Conservation (phyloP, 1,284 basidiomycete genomes). For the Pulveroboletus ridleyi region DNA sequence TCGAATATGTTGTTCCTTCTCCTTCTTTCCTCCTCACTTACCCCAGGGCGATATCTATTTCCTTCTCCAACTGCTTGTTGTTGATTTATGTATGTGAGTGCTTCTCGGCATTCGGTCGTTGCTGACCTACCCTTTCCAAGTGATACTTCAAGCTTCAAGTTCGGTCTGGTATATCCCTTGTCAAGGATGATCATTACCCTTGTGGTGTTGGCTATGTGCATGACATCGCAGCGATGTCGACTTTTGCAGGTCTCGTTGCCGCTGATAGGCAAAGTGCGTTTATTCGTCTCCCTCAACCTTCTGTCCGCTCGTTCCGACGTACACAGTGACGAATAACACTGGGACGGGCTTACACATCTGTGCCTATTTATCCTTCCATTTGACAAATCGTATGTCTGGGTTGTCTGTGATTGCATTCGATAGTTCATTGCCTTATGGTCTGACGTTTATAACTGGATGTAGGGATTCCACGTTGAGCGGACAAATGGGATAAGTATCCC, state of each 20-base stretch:
- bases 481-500: slow-evolving; percentile 1
- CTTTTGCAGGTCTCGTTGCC: slow-evolving; percentile 9
- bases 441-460: slow-evolving; percentile 18
- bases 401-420: slow-evolving; percentile 26
- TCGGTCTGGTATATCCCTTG: slow-evolving; percentile 25
- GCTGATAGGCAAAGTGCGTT: slow-evolving; percentile 14
- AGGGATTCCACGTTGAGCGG: slow-evolving; percentile 3
- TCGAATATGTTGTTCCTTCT: background rate
- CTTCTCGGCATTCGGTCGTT: background rate
- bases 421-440: slow-evolving; percentile 7
- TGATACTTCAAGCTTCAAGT: slow-evolving; percentile 17
- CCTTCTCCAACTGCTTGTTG: slow-evolving; percentile 5
- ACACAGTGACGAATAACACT: slow-evolving; percentile 23
- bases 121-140: slow-evolving; percentile 14
- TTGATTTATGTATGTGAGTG: slow-evolving; percentile 23
- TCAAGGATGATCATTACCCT: slow-evolving; percentile 18
- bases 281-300: background rate
- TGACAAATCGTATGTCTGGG: slow-evolving; percentile 23
- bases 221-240: slow-evolving; percentile 15
- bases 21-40: background rate
- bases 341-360: slow-evolving; percentile 22
- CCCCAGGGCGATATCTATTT: slow-evolving; percentile 21
- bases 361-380: slow-evolving; percentile 12
- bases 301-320: background rate
- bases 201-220: slow-evolving; percentile 17